Evolutionary conservation across 495 filamentous ascomycete genomes (phyloP).

Genomic region (Aspergillus taichungensis): DNA sequence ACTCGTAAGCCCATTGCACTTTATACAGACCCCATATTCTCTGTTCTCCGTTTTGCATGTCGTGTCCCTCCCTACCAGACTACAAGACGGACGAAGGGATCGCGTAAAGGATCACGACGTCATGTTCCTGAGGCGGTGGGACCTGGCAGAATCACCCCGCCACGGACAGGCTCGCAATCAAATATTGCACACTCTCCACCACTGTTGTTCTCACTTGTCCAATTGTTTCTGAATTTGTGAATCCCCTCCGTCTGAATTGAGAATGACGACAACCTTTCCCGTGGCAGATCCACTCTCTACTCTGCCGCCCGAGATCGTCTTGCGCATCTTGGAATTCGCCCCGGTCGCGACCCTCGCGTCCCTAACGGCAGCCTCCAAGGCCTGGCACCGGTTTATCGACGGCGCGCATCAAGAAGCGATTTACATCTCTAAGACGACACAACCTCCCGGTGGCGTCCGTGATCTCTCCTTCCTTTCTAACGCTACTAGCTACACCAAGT

Average conservation of each 20-base stretch:
- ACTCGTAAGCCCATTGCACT: too few relatives aligned
- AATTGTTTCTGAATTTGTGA: too few relatives aligned
- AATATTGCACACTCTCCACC: too few relatives aligned
- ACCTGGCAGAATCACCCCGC: too few relatives aligned
- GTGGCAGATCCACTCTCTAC: constrained; percentile 22
- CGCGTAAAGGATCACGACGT: too few relatives aligned
- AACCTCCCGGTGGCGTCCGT: constrained; percentile 11
- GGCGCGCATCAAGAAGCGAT: constrained; percentile 33
- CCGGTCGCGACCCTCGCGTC: constrained; percentile 24
- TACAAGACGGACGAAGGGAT: too few relatives aligned
- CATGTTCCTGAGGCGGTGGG: too few relatives aligned
- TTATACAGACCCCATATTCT: too few relatives aligned
- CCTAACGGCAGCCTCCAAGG: constrained; percentile 25
- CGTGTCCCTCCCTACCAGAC: too few relatives aligned
- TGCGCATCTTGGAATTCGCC: constrained; percentile 28
- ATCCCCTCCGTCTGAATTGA: neutral
- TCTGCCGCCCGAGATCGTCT: constrained; percentile 30
- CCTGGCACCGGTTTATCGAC: constrained; percentile 35
- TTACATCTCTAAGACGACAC: constrained; percentile 21
- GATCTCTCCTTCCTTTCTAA: constrained; percentile 17
- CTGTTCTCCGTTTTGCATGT: too few relatives aligned
- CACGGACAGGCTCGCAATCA: too few relatives aligned
- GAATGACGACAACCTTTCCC: constrained; percentile 9
- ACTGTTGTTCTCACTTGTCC: too few relatives aligned
- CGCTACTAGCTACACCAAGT: constrained; percentile 13